Conservation (phyloP, 768 basidiomycete genomes). For the Cystobasidium tubakii region DNA sequence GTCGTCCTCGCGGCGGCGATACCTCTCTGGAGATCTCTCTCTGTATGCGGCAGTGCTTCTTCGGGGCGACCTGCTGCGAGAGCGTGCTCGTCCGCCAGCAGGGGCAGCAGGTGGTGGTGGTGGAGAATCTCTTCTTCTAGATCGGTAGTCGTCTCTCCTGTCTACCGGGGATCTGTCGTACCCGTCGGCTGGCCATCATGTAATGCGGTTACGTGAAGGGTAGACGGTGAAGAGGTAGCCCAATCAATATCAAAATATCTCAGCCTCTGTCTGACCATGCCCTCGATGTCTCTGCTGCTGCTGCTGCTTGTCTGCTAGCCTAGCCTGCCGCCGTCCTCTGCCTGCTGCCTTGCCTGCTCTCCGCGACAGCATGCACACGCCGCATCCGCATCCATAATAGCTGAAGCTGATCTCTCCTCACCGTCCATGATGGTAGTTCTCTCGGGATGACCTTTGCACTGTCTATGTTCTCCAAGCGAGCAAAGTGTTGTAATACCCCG, state of each 20-base stretch:
- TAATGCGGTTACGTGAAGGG: no score
- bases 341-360: neutral
- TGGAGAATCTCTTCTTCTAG: neutral
- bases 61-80: conserved; percentile 29
- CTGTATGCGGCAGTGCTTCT: neutral
- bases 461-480: neutral
- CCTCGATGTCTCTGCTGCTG: conserved; percentile 18
- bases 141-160: conserved; percentile 22
- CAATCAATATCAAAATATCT: conserved; percentile 24
- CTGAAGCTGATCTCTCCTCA: conserved; percentile 27
- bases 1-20: conserved; percentile 50
- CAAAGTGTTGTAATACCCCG: neutral
- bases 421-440: conserved; percentile 28
- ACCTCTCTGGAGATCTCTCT: conserved; percentile 49
- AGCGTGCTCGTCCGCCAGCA: neutral
- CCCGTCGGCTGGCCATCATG: conserved; percentile 13
- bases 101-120: neutral
- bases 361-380: neutral
- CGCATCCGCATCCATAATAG: neutral
- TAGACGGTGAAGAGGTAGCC: neutral
- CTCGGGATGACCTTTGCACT: neutral
- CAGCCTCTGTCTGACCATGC: conserved; percentile 14
- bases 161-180: conserved; percentile 30
- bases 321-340: no score
- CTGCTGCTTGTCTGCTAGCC: no score